Evolutionary conservation across 2,329 filamentous ascomycete species (phyloP).

Genomic region (Daldinia eschscholtzii): DNA sequence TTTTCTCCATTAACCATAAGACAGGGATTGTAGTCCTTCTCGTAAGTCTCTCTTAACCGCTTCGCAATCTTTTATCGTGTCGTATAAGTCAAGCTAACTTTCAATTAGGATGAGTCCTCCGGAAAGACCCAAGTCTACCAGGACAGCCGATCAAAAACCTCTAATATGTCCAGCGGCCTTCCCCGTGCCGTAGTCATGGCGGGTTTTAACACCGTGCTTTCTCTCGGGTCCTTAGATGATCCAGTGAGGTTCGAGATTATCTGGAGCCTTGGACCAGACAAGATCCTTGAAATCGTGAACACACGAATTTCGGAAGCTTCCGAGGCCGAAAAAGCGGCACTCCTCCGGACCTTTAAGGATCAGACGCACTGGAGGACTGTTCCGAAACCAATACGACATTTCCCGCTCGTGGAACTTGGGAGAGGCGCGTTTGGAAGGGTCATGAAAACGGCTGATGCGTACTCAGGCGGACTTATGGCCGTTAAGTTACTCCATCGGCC

Average conservation of each 20-base stretch:
- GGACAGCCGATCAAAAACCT: neutral
- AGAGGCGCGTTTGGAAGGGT: conserved; percentile 19
- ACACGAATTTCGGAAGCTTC: conserved; percentile 1
- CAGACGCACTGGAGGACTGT: neutral
- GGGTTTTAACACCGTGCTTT: neutral
- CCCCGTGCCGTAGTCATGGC: conserved; percentile 5
- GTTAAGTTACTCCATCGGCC: conserved; percentile 19
- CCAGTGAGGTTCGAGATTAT: conserved; percentile 14
- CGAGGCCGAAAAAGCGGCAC: neutral
- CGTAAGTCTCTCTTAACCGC: conserved; percentile 13
- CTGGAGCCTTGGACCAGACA: neutral
- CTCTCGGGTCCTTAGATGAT: neutral
- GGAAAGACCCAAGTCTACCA: conserved; percentile 16
- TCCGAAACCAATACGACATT: neutral
- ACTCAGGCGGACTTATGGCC: conserved; percentile 23
- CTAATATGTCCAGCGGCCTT: neutral
- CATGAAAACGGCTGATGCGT: conserved; percentile 20
- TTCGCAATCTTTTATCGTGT: neutral
- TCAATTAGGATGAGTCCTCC: neutral
- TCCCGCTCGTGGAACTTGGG: conserved; percentile 5
- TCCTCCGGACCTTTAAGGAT: neutral
- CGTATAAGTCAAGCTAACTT: neutral
- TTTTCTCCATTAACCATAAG: conserved; percentile 18
- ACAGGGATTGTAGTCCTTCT: conserved; percentile 26
- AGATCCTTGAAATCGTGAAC: neutral